Percentiles rank a stretch among this genome's conserved stretches.
These are phyloP conservation scores for Microstroma glucosiphilum DNA, from an alignment of 1,284 basidiomycete genomes.

Conservation along the genomic window DNA sequence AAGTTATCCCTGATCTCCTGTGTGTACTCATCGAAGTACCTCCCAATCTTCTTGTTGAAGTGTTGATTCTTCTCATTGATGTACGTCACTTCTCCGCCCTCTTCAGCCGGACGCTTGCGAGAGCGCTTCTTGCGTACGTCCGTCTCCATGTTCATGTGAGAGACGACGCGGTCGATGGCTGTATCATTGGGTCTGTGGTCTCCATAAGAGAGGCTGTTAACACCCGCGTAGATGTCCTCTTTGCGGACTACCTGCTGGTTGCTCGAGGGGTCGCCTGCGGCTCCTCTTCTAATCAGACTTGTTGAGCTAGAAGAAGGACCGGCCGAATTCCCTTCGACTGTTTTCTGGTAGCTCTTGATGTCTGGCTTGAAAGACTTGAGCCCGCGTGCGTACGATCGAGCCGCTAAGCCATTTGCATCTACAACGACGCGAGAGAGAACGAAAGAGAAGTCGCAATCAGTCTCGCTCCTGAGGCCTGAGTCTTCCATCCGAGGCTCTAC, in stretches of 20 bases:
- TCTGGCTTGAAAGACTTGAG: constrained; percentile 80
- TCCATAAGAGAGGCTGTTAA: constrained; percentile 70
- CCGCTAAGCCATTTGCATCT: constrained; percentile 85
- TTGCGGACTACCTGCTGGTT: constrained; percentile 4
- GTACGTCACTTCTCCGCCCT: constrained; percentile 91
- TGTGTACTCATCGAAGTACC: constrained; percentile 97
- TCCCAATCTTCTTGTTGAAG: constrained; percentile 97
- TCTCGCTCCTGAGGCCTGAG: not conserved
- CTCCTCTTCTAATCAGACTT: not conserved
- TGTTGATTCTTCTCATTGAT: constrained; percentile 97
- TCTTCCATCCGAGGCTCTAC: not conserved
- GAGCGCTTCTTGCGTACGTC: constrained; percentile 61
- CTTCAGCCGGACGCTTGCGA: constrained; percentile 70
- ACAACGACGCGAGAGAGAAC: constrained; percentile 12
- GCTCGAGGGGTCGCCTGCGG: not conserved
- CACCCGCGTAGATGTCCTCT: constrained; percentile 9
- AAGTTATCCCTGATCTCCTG: constrained; percentile 58
- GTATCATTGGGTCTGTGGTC: constrained; percentile 90
- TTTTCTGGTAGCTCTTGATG: constrained; percentile 68
- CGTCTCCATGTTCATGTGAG: constrained; percentile 78
- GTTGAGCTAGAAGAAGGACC: too few species aligned
- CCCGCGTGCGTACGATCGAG: constrained; percentile 83
- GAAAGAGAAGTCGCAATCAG: not conserved
- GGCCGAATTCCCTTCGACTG: constrained; percentile 65
- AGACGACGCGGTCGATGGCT: constrained; percentile 82